A percentile compares a stretch with the other conserved stretches of the same genome.
These are phyloP conservation scores for Oxalis stricta DNA, from an alignment of 441 rosid species.

Conservation along the genomic window DNA sequence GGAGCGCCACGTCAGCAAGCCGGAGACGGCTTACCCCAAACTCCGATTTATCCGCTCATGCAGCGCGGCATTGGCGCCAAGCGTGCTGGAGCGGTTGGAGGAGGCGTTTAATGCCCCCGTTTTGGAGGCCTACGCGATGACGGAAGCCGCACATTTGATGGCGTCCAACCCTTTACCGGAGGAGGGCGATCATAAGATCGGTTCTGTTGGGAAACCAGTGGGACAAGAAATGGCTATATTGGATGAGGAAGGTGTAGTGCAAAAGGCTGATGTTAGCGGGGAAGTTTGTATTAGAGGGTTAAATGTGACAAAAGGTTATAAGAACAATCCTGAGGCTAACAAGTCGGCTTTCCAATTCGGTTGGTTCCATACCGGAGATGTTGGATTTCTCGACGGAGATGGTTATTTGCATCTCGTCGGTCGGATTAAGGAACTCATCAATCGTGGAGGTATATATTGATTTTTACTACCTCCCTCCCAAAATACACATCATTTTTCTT, in stretches of 20 bases:
- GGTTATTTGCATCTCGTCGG: constrained; percentile 59
- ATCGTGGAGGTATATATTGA: constrained; percentile 46
- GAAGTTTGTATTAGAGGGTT: constrained; percentile 68
- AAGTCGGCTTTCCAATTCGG: constrained; percentile 46
- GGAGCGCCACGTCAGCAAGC: constrained; percentile 47
- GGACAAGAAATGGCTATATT: constrained; percentile 54
- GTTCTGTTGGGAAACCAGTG: constrained; percentile 53
- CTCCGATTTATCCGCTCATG: constrained; percentile 78
- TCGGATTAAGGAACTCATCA: constrained; percentile 64
- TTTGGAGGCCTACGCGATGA: constrained; percentile 78
- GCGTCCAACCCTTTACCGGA: constrained; percentile 54
- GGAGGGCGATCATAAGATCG: constrained; percentile 42
- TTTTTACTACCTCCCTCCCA: no score
- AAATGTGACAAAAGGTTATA: constrained; percentile 56
- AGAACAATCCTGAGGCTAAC: constrained; percentile 55
- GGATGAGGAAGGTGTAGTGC: constrained; percentile 33
- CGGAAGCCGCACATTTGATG: constrained; percentile 64
- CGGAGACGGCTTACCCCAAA: constrained; percentile 46
- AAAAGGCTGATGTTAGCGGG: constrained; percentile 18
- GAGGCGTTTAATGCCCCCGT: constrained; percentile 48
- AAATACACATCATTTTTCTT: no score
- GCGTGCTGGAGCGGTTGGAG: constrained; percentile 42
- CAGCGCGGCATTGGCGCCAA: constrained; percentile 59
- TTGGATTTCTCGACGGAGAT: constrained; percentile 40
- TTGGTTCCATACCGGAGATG: constrained; percentile 67